These are phyloP conservation scores for Nicotiana rustica DNA, from an alignment of 305 asterid genomes.

Conservation along the genomic window DNA sequence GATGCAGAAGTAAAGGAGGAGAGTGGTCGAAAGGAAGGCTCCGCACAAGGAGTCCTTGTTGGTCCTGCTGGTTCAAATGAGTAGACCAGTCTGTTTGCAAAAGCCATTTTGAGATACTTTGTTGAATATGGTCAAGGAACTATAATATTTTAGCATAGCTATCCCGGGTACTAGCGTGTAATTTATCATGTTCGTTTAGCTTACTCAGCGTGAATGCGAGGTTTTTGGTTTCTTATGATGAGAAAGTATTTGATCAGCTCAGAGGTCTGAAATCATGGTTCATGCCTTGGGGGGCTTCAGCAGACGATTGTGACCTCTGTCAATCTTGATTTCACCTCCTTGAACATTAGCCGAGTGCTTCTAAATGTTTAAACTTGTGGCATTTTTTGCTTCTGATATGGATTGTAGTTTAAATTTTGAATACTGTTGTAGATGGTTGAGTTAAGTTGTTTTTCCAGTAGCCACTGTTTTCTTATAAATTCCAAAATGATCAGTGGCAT, in stretches of 20 bases:
- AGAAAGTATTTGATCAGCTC: neutral
- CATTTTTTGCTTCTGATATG: neutral
- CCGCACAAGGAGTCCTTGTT: constrained; percentile 97
- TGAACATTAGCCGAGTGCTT: neutral
- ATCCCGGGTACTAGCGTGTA: neutral
- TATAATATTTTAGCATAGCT: neutral
- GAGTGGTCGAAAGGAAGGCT: constrained; percentile 80
- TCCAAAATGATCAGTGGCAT: neutral
- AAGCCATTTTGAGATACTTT: constrained; percentile 4
- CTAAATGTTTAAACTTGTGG: neutral
- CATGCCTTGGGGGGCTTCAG: neutral
- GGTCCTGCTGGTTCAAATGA: constrained; percentile 71
- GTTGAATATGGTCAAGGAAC: constrained; percentile 8
- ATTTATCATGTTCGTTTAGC: constrained; percentile 23
- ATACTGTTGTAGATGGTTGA: neutral
- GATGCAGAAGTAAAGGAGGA: constrained; percentile 80
- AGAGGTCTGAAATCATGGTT: neutral
- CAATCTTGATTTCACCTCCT: neutral
- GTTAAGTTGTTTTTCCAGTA: neutral
- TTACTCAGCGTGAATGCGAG: neutral
- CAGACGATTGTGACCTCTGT: neutral
- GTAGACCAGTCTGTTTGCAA: constrained; percentile 32
- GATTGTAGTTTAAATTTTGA: neutral
- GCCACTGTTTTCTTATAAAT: neutral
- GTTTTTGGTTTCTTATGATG: neutral